Evolutionary conservation across 176 grass and related monocot genomes (phyloP), one percentile per base, ranked within the genome.

Genomic region (Tillandsia fasciculata): DNA sequence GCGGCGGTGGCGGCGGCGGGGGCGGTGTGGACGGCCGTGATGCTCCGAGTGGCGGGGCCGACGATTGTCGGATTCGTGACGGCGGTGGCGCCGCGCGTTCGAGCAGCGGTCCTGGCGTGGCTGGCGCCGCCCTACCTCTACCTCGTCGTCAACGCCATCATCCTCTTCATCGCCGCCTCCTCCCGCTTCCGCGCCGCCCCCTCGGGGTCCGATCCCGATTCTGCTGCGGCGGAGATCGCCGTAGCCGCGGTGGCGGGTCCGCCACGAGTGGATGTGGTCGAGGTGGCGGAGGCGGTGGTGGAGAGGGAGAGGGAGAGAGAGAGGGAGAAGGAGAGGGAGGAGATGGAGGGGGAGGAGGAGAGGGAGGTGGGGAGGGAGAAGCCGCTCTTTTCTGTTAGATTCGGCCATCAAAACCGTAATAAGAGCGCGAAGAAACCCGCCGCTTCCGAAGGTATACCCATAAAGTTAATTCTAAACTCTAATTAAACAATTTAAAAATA

Each of bases 91-190:
- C 90, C 95, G 57, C 76, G 80, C 26, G 90, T 53, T 23, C 84
- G 83, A 68, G 77, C 77, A 3, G 71, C 57, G 0, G 67, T 75
- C 12, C 64, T 82, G 0, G 59, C 80, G 0, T 99, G 95, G 87
- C 72, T 99, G 51, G 87, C 87, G 51, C 95, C 95, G 66, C 95
- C 95, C 7, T 99, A 94, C 67, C 80, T 99, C 4, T 94, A 91
- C 72, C 63, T 99, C 70, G 72, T 94, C 83, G 88, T 99, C 82
- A 99, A 99, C 77, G 90, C 75, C 49, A 94, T 99, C 79, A 99
- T 99, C 63, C 64, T 99, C 72, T 99, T 87, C 70, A 99, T 99
- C 74, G 95, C 83, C 48, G 95, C 90, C 1, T 91, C 87, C 0
- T 94, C 95, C 6, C 75, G 80, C 29, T 99, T 91, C 85, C 90